Conservation (phyloP, 257 asterid genomes). For the Solanum bulbocastanum region DNA sequence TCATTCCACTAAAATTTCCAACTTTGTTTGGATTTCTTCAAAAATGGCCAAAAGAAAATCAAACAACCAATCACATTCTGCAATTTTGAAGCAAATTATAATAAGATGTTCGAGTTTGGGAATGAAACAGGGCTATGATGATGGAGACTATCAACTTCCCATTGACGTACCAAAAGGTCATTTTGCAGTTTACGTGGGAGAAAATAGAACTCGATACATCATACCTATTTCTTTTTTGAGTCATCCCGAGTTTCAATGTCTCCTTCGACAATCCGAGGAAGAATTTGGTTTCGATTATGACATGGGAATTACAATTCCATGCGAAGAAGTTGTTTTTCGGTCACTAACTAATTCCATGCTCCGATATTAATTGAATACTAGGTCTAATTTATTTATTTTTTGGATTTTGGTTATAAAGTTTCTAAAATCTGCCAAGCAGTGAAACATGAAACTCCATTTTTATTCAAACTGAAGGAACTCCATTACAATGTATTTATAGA, state of each 20-base stretch:
- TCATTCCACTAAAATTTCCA: neutral
- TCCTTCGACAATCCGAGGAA: slow-evolving; percentile 31
- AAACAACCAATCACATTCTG: slow-evolving; percentile 27
- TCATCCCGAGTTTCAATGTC: slow-evolving; percentile 31
- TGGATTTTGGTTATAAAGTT: neutral
- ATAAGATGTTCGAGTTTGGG: slow-evolving; percentile 37
- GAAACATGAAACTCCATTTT: no score
- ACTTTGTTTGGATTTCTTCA: neutral
- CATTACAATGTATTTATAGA: no score
- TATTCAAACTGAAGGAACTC: no score
- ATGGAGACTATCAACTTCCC: slow-evolving; percentile 18
- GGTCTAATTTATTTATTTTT: neutral
- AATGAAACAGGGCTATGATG: slow-evolving; percentile 16
- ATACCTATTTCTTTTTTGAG: slow-evolving; percentile 30
- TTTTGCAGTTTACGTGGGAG: slow-evolving; percentile 35
- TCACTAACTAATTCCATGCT: slow-evolving; percentile 34
- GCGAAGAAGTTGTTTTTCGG: slow-evolving; percentile 33
- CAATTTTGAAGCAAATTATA: slow-evolving; percentile 26
- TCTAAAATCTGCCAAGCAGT: no score
- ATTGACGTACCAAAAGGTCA: slow-evolving; percentile 39
- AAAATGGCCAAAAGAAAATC: slow-evolving; percentile 26
- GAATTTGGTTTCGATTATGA: slow-evolving; percentile 43
- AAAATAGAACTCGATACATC: slow-evolving; percentile 29
- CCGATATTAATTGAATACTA: slow-evolving; percentile 1
- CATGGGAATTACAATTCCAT: slow-evolving; percentile 41